Conservation (phyloP, 1,284 basidiomycete species). For the Moesziomyces sp. region DNA sequence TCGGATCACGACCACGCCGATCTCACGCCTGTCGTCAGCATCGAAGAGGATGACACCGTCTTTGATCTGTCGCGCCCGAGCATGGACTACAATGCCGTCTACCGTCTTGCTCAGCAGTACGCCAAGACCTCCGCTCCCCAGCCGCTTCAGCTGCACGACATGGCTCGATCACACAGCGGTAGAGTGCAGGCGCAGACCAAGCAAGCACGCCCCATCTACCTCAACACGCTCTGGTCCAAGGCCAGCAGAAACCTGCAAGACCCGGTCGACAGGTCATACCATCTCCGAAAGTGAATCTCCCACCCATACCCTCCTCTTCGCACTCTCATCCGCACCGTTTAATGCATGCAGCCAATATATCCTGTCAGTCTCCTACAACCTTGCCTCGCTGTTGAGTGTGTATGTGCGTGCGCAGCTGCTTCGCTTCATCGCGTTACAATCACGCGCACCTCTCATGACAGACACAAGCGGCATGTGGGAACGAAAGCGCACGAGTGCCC, state of each 20-base stretch:
- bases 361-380: too few species aligned
- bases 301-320: not conserved
- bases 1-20: slow-evolving; percentile 27
- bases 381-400: too few species aligned
- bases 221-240: not conserved
- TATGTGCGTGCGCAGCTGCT: too few species aligned
- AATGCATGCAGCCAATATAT: not conserved
- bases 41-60: slow-evolving; percentile 14
- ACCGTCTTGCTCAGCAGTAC: slow-evolving; percentile 14
- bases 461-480: too few species aligned
- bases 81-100: slow-evolving; percentile 9
- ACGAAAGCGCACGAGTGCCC: too few species aligned
- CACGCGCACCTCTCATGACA: too few species aligned
- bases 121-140: not conserved
- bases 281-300: slow-evolving; percentile 3
- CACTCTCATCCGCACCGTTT: not conserved
- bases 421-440: too few species aligned
- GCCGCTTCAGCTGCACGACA: not conserved
- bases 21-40: slow-evolving; percentile 2
- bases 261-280: slow-evolving; percentile 10
- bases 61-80: slow-evolving; percentile 25
- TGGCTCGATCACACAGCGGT: too few species aligned
- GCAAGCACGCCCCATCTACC: not conserved
- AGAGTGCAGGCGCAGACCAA: not conserved
- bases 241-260: slow-evolving; percentile 1